Evolutionary conservation across 108 stramenopile species (phyloP).

Genomic region (Bacterosira constricta): DNA sequence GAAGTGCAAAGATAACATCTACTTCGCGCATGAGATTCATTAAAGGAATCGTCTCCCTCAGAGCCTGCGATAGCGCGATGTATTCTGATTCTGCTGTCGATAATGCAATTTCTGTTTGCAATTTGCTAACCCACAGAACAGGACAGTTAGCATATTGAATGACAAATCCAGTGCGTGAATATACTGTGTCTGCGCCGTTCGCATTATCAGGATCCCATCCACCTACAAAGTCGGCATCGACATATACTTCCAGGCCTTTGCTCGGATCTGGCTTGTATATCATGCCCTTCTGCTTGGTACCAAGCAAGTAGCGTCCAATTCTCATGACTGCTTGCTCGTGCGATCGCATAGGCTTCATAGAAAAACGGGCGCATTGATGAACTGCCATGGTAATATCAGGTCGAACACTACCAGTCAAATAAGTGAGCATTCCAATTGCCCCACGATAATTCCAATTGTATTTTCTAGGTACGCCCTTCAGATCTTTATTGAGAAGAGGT

Average conservation of each 20-base stretch:
- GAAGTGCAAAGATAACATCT: not conserved
- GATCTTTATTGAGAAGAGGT: conserved; percentile 37
- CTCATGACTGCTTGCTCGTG: conserved; percentile 57
- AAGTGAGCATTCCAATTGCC: conserved; percentile 53
- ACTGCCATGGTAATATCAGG: conserved; percentile 57
- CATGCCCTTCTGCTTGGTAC: conserved; percentile 47
- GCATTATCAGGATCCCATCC: conserved; percentile 31
- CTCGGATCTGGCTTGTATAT: conserved; percentile 32
- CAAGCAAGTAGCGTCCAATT: conserved; percentile 54
- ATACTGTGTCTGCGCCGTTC: conserved; percentile 15
- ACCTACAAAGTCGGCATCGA: conserved; percentile 58
- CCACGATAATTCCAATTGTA: conserved; percentile 47
- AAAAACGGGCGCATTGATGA: conserved; percentile 51
- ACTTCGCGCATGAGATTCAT: conserved; percentile 26
- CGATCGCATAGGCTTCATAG: conserved; percentile 23
- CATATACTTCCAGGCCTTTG: conserved; percentile 47
- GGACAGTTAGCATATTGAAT: conserved; percentile 18
- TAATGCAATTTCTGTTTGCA: conserved; percentile 39
- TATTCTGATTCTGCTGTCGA: conserved; percentile 38
- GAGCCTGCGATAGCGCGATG: conserved; percentile 15
- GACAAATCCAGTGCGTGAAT: conserved; percentile 13
- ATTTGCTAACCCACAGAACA: conserved; percentile 35
- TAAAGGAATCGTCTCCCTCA: conserved; percentile 43
- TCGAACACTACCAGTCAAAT: conserved; percentile 45
- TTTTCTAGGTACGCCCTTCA: conserved; percentile 35